Evolutionary conservation across 78 protist species (phyloP).

Genomic region (Corallochytrium limacisporum): DNA sequence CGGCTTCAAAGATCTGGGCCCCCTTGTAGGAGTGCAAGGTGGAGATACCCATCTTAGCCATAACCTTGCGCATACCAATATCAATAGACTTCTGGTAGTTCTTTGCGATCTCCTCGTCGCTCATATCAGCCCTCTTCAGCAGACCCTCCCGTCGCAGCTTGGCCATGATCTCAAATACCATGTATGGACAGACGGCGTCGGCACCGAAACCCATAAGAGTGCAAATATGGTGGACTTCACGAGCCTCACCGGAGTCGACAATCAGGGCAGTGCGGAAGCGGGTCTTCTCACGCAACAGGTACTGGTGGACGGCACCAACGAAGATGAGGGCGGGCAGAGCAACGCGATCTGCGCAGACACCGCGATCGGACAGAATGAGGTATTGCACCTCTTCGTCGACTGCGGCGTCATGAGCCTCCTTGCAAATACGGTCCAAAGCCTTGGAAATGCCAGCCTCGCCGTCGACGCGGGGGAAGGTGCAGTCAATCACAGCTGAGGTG

Average conservation of each 20-base stretch:
- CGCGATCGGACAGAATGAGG: slow-evolving; percentile 47
- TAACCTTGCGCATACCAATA: slow-evolving; percentile 53
- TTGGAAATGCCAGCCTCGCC: slow-evolving; percentile 25
- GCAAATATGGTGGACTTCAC: slow-evolving; percentile 64
- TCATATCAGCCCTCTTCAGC: neutral
- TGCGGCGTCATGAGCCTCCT: slow-evolving; percentile 20
- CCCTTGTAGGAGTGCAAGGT: slow-evolving; percentile 62
- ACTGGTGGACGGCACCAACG: slow-evolving; percentile 62
- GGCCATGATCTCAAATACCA: slow-evolving; percentile 33
- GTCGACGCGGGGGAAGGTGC: slow-evolving; percentile 16
- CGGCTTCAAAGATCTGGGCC: slow-evolving; percentile 83
- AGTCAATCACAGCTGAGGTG: slow-evolving; percentile 21
- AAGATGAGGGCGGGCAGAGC: slow-evolving; percentile 48
- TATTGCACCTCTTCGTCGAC: slow-evolving; percentile 30
- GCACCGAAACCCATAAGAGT: slow-evolving; percentile 69
- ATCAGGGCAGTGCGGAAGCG: slow-evolving; percentile 31
- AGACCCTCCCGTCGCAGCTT: slow-evolving; percentile 6
- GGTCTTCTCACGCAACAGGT: slow-evolving; percentile 36
- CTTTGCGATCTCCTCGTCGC: neutral
- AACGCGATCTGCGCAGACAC: neutral
- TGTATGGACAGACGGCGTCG: slow-evolving; percentile 65
- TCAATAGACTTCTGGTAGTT: slow-evolving; percentile 44
- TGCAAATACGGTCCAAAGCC: slow-evolving; percentile 26
- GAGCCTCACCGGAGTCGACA: slow-evolving; percentile 51
- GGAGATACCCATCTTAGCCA: slow-evolving; percentile 83